Evolutionary conservation across 768 basidiomycete genomes (phyloP).

Genomic region (Boletellus ananas): DNA sequence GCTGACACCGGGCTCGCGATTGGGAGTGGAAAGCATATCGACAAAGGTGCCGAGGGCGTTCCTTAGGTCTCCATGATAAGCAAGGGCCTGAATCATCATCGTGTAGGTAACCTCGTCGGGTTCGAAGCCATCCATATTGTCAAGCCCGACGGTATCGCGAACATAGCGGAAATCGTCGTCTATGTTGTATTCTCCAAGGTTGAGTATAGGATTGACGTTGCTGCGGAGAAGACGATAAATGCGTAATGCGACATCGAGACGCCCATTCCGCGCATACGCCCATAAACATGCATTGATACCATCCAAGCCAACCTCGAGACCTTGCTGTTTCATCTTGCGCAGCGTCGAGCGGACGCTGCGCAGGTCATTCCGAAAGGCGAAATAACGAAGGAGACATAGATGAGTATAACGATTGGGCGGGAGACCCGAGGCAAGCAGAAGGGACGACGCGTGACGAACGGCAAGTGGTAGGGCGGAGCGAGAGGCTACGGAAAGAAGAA

Average conservation of each 20-base stretch:
- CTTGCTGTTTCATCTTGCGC: slow-evolving; percentile 47
- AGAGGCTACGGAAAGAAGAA: slow-evolving; percentile 60
- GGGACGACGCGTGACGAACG: slow-evolving; percentile 49
- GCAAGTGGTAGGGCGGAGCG: slow-evolving; percentile 42
- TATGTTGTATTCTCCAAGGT: slow-evolving; percentile 34
- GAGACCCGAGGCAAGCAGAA: slow-evolving; percentile 53
- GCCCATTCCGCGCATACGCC: slow-evolving; percentile 55
- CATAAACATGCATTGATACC: slow-evolving; percentile 69
- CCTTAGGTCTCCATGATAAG: slow-evolving; percentile 66
- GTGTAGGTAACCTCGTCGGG: slow-evolving; percentile 71
- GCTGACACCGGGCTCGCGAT: slow-evolving; percentile 35
- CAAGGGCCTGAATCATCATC: slow-evolving; percentile 61
- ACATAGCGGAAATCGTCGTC: slow-evolving; percentile 38
- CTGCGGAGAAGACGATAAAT: slow-evolving; percentile 66
- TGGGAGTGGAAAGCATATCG: slow-evolving; percentile 58
- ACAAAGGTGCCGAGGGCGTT: slow-evolving; percentile 53
- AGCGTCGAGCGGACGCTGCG: slow-evolving; percentile 54
- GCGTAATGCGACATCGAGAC: slow-evolving; percentile 50
- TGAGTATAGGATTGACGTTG: slow-evolving; percentile 40
- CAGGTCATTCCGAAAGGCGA: slow-evolving; percentile 44
- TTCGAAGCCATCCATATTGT: slow-evolving; percentile 38
- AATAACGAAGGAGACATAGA: slow-evolving; percentile 56
- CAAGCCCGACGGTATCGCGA: slow-evolving; percentile 41
- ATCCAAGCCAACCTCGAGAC: slow-evolving; percentile 53
- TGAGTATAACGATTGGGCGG: slow-evolving; percentile 60